A percentile compares a stretch with the other conserved stretches of the same genome.
Evolutionary conservation across 257 asterid genomes (phyloP).

Genomic region (Osmanthus fragrans): DNA sequence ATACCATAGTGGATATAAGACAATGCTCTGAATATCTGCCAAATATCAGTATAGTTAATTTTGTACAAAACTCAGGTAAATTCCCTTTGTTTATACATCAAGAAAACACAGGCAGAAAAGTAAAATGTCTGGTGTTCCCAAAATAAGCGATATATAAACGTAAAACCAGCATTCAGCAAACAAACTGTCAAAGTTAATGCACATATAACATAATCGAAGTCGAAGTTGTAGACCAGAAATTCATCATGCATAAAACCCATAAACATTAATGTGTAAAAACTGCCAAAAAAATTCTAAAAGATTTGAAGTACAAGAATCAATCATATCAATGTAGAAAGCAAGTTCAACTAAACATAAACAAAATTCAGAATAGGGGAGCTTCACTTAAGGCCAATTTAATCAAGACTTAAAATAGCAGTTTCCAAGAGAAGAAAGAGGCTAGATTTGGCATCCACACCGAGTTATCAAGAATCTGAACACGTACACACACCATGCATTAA

Average conservation of each 20-base stretch:
- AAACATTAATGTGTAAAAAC: not conserved
- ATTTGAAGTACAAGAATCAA: not conserved
- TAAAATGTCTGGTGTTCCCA: not conserved
- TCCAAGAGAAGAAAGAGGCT: not conserved
- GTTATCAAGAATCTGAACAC: not conserved
- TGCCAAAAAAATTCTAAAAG: not conserved
- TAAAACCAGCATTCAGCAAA: not conserved
- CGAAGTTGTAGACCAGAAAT: not conserved
- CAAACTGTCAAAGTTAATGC: not conserved
- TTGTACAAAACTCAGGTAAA: not conserved
- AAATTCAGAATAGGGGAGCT: not conserved
- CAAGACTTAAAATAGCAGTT: not conserved
- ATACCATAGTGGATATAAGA: slow-evolving; percentile 54
- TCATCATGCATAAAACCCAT: not conserved
- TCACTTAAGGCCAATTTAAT: not conserved
- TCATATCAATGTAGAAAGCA: not conserved
- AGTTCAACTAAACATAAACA: not conserved
- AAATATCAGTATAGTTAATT: slow-evolving; percentile 13
- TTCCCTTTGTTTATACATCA: not conserved
- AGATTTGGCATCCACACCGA: not conserved
- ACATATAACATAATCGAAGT: not conserved
- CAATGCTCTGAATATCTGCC: slow-evolving; percentile 62
- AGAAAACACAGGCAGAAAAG: not conserved
- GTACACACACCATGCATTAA: not conserved
- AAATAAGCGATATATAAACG: not conserved